phyloP scores from a whole-genome alignment of 495 filamentous ascomycete genomes.

The Annulohypoxylon bovei region DNA sequence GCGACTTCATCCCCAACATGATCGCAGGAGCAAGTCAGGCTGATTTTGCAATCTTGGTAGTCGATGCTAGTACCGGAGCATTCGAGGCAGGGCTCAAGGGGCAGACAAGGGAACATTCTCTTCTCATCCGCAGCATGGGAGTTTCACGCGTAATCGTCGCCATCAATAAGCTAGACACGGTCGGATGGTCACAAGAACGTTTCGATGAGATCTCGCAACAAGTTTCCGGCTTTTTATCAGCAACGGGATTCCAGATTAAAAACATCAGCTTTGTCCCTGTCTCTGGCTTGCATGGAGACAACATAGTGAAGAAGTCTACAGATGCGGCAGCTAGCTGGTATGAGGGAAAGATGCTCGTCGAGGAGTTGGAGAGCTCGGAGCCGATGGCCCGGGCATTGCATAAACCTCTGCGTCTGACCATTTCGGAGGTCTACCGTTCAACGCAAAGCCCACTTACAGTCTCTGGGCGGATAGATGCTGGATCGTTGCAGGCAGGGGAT shows the following conservation, averaged over 20 bases:
- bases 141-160: conserved; percentile 88
- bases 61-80: conserved; percentile 86
- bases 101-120: conserved; percentile 92
- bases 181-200: conserved; percentile 79
- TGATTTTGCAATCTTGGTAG: conserved; percentile 94
- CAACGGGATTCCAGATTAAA: conserved; percentile 80
- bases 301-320: conserved; percentile 71
- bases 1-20: conserved; percentile 98
- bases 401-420: conserved; percentile 84
- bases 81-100: conserved; percentile 94
- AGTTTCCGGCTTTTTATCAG: conserved; percentile 80
- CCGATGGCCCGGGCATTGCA: conserved; percentile 74
- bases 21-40: conserved; percentile 96
- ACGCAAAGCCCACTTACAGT: conserved; percentile 85
- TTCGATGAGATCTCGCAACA: conserved; percentile 89
- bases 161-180: conserved; percentile 92
- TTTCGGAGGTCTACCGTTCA: conserved; percentile 71
- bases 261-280: conserved; percentile 88
- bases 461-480: conserved; percentile 86
- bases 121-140: conserved; percentile 91
- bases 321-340: conserved; percentile 78
- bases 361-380: conserved; percentile 83
- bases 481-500: conserved; percentile 85
- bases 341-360: conserved; percentile 76
- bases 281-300: conserved; percentile 87